Conservation (phyloP, 257 asterid species). For the Gentiana macrophylla region DNA sequence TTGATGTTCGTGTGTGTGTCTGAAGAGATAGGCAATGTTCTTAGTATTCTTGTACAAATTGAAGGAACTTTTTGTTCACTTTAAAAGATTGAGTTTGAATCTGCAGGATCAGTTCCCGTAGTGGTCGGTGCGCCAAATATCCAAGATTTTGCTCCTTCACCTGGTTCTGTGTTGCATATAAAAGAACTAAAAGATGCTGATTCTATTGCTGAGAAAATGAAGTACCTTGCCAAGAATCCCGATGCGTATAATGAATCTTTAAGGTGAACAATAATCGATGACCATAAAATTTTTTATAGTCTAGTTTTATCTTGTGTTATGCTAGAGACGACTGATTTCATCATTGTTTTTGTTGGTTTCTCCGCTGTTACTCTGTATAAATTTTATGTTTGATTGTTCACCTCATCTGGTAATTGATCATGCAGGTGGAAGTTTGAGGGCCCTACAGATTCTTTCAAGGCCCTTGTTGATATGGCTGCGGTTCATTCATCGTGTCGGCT, state of each 20-base stretch:
- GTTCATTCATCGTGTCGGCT: slow-evolving; percentile 98
- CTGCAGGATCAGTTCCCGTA: slow-evolving; percentile 76
- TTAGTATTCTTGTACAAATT: too few relatives aligned
- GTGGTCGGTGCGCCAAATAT: slow-evolving; percentile 95
- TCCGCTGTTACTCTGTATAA: neutral
- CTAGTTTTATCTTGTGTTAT: too few relatives aligned
- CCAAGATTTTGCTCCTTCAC: slow-evolving; percentile 81
- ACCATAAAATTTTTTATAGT: neutral
- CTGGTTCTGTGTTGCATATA: slow-evolving; percentile 64
- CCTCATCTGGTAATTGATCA: neutral
- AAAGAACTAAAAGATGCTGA: slow-evolving; percentile 59
- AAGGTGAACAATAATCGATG: slow-evolving; percentile 33
- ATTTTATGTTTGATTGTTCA: neutral
- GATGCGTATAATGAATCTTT: slow-evolving; percentile 61
- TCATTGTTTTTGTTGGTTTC: neutral
- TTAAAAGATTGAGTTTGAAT: slow-evolving; percentile 5
- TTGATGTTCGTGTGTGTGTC: neutral
- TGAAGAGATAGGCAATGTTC: neutral
- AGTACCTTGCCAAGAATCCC: slow-evolving; percentile 63
- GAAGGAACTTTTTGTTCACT: slow-evolving; percentile 14
- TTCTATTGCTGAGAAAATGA: slow-evolving; percentile 67
- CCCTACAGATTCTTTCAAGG: slow-evolving; percentile 92
- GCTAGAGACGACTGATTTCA: too few relatives aligned
- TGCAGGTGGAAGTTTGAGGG: slow-evolving; percentile 95
- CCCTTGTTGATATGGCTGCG: slow-evolving; percentile 98